Evolutionary conservation across 164 flowering plant species (phyloP), one percentile per base, ranked within the genome.

Genomic region (Berberis thunbergii): DNA sequence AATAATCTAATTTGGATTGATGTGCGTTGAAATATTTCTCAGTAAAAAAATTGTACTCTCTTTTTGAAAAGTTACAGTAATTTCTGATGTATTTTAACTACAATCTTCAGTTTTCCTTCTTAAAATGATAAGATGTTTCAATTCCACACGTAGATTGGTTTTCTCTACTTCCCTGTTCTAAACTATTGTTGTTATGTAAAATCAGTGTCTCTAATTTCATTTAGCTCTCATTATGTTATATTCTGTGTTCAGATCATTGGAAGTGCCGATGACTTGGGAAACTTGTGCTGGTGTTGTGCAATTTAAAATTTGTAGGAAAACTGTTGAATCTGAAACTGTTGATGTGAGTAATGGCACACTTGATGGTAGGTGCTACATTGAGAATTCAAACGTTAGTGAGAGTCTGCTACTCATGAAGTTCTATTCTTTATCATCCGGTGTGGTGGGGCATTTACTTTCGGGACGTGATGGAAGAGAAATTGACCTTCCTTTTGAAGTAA

Each of bases 401-500:
- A 88, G 96, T 74, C 68, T 88, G 66, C 50, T 85, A 61, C 66
- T 86, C 50, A 85, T 91, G 97, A 91, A 91, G 57, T 88, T 91
- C 71, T 88, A 88, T 69, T 70, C 91, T 4, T 70, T 91, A 45
- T 86, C 93, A 48, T 65, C 80, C 39, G 83, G 75, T 41, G 66
- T 78, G 0, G 87, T 78, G 43, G 77, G 63, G 41, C 88, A 86
- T 66, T 66, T 91, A 72, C 86, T 86, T 9, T 76, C 89, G 49
- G 83, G 83, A 38, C 52, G 57, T 49, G 86, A 79, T 49, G 86
- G 84, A 41, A 72, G 61, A 67, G 89, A 85, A 70, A 43, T 86
- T 64, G 88, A 85, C 63, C 81, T 88, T 9, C 97, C 97, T 13
- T 86, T 91, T 74, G 96, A 88, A 70, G 84, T 86, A 43, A 86